Percentiles rank a stretch among this genome's conserved stretches.
These are phyloP conservation scores for Ophiocordyceps polyrhachis-furcata DNA, from an alignment of 2,329 filamentous ascomycete species.

Conservation along the genomic window DNA sequence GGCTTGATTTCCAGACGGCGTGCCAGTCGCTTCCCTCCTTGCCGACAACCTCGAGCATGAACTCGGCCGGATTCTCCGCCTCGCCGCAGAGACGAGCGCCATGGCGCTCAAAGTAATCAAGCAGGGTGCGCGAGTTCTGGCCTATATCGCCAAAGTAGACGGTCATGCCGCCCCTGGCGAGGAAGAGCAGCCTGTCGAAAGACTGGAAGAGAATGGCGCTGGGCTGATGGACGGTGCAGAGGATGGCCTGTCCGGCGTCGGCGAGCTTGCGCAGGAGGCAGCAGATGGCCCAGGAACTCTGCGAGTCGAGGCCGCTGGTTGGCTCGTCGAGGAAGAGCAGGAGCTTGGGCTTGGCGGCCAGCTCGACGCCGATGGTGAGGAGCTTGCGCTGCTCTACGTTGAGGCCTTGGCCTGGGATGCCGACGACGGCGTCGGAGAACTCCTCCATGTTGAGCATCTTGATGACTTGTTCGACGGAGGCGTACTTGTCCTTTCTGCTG, in stretches of 20 bases:
- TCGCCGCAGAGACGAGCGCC: constrained; percentile 40
- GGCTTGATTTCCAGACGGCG: constrained; percentile 39
- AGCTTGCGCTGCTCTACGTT: constrained; percentile 45
- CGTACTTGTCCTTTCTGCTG: constrained; percentile 36
- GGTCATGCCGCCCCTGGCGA: constrained; percentile 45
- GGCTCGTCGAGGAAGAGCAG: constrained; percentile 45
- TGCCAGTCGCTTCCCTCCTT: constrained; percentile 42
- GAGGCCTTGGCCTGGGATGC: constrained; percentile 39
- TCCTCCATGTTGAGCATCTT: constrained; percentile 48
- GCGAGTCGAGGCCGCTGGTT: constrained; percentile 41
- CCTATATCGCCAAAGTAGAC: constrained; percentile 55
- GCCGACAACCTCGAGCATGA: constrained; percentile 43
- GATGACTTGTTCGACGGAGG: constrained; percentile 45
- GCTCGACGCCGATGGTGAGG: constrained; percentile 41
- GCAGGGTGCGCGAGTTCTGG: constrained; percentile 33
- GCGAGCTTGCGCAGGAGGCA: constrained; percentile 43
- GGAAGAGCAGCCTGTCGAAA: constrained; percentile 43
- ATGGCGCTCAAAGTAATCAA: constrained; percentile 45
- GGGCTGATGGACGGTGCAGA: constrained; percentile 38
- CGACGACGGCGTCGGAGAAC: constrained; percentile 47
- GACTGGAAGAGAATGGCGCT: constrained; percentile 31
- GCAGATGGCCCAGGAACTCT: constrained; percentile 45
- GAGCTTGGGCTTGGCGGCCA: constrained; percentile 36
- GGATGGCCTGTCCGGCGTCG: constrained; percentile 30
- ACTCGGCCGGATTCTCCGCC: constrained; percentile 57